Base-by-base conservation (phyloP, 192 early-diverging fungal genomes). In the Chytriomyces sp. region DNA sequence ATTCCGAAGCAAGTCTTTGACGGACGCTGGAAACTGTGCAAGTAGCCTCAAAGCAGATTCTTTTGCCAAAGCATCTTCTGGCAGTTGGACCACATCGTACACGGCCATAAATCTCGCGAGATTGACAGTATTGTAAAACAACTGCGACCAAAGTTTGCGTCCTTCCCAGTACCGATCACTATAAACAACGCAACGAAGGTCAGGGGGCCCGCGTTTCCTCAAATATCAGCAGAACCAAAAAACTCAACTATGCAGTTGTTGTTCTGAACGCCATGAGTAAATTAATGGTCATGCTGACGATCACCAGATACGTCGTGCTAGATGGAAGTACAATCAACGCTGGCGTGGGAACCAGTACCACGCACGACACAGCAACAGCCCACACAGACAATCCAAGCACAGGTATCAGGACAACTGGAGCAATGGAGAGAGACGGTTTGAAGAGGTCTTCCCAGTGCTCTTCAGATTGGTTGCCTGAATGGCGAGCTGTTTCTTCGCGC, bases 231-330 rank as follows among this genome's bases (percentile, higher is more conserved):
- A 57, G 53, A 57, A 20, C 35, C 35, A 35, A 35, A 35, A 35
- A 35, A 35, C 53, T 18, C 53, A 57, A 13, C 45, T 88, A 87
- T 48, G 91, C 89, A 16, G 91, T 92, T 81, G 93, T 94, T 72
- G 91, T 93, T 77, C 93, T 87, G 83, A 96, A 96, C 46, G 90
- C 93, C 49, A 96, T 80, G 18, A 96, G 84, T 77, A 95, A 76
- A 67, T 71, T 67, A 13, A 70, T 53, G 8, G 43, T 53, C 8
- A 23, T 70, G 3, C 69, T 50, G 5, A 70, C 20, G 13, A 70
- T 16, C 18, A 50, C 24, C 11, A 70, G 8, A 7, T 57, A 28
- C 50, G 57, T 16, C 23, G 53, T 70, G 35, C 35, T 35, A 35
- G 35, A 35, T 35, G 35, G 35, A 35, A 35, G 35, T 1, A 35